Percentiles rank a stretch among this genome's conserved stretches.
phyloP scores from a whole-genome alignment of 1,284 basidiomycete genomes.

The Apiotrichum siamense region DNA sequence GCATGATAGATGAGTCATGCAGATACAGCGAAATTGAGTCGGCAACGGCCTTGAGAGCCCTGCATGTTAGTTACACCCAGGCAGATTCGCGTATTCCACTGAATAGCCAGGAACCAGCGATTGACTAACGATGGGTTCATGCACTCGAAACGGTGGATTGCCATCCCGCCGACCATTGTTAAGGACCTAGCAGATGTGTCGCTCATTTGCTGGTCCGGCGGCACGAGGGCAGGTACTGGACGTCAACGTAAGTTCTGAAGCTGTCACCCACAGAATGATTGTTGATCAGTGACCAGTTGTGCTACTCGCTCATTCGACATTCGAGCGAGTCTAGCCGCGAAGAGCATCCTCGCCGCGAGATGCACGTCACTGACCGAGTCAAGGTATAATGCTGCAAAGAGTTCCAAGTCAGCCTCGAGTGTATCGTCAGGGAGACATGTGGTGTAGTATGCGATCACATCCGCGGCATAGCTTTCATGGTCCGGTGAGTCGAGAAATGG shows the following conservation, averaged over 20 bases:
- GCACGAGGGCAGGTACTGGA: conserved; percentile 65
- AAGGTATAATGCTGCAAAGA: conserved; percentile 68
- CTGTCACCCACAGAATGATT: conserved; percentile 21
- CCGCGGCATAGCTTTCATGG: conserved; percentile 58
- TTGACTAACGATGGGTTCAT: conserved; percentile 63
- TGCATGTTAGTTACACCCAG: background rate
- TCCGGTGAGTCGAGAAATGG: conserved; percentile 70
- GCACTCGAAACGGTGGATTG: conserved; percentile 70
- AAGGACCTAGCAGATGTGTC: conserved; percentile 57
- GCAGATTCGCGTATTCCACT: too few relatives aligned
- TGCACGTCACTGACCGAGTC: conserved; percentile 65
- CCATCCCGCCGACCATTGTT: conserved; percentile 74
- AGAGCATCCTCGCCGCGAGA: conserved; percentile 64
- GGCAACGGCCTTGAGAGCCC: conserved; percentile 56
- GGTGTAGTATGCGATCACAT: conserved; percentile 70
- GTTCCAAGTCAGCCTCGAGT: conserved; percentile 61
- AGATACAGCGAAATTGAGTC: conserved; percentile 73
- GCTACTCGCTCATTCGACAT: conserved; percentile 63
- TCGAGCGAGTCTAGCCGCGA: conserved; percentile 63
- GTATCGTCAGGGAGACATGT: conserved; percentile 59
- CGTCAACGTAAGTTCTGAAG: background rate
- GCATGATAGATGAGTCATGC: conserved; percentile 59
- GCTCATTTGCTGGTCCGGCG: conserved; percentile 55
- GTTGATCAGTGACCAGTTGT: conserved; percentile 49
- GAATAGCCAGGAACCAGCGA: too few relatives aligned